A percentile compares a stretch with the other conserved stretches of the same genome.
phyloP scores from a whole-genome alignment of 768 basidiomycete species.

The Termitomyces sp. region DNA sequence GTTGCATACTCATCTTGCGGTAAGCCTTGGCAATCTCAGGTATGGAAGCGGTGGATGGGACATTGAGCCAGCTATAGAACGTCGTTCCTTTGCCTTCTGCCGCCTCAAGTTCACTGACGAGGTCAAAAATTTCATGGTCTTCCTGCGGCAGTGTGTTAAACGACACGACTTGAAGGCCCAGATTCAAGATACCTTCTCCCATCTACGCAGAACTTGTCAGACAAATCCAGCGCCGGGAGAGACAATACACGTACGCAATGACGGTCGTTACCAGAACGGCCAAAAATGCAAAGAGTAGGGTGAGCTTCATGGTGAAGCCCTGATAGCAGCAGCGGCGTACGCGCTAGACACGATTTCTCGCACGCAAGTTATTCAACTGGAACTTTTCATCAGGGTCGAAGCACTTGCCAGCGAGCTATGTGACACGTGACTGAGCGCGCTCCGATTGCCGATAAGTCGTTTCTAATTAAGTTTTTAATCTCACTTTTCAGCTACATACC shows the following conservation, averaged over 20 bases:
- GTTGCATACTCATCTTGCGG: constrained; percentile 80
- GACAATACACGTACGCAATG: constrained; percentile 48
- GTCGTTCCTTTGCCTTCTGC: constrained; percentile 92
- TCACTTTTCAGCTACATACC: neutral
- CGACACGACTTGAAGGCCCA: neutral
- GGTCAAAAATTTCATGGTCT: constrained; percentile 95
- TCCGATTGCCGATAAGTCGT: constrained; percentile 8
- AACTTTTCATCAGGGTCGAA: too few species aligned
- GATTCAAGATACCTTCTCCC: constrained; percentile 57
- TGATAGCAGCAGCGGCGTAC: neutral
- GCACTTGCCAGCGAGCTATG: constrained; percentile 4
- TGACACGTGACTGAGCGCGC: constrained; percentile 3
- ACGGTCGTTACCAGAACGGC: constrained; percentile 48
- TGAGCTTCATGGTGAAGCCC: constrained; percentile 43
- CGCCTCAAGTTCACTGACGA: constrained; percentile 74
- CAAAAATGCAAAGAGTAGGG: constrained; percentile 41
- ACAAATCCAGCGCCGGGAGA: neutral
- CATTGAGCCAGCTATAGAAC: constrained; percentile 92
- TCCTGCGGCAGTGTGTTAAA: constrained; percentile 43
- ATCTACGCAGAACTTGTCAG: constrained; percentile 32
- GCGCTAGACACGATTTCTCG: neutral
- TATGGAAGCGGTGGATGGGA: constrained; percentile 67
- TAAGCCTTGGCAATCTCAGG: constrained; percentile 86
- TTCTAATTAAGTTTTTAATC: neutral
- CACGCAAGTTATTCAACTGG: too few species aligned